A percentile compares a stretch with the other conserved stretches of the same genome.
These are phyloP conservation scores for Fraxinus paxiana DNA, from an alignment of 305 asterid genomes.

Conservation along the genomic window DNA sequence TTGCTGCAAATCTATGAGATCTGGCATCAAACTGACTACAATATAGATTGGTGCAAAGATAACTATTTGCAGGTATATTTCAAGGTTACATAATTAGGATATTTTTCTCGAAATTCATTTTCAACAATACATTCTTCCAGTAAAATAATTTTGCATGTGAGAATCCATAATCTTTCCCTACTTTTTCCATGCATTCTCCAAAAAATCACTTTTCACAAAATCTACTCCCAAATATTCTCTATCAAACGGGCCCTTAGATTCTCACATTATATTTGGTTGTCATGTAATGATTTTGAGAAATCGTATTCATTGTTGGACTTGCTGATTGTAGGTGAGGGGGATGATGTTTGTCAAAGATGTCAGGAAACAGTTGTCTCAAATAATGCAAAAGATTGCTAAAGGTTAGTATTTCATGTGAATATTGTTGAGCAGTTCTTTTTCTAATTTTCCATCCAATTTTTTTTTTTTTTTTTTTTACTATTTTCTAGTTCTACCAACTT, in stretches of 20 bases:
- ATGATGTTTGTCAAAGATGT: constrained; percentile 87
- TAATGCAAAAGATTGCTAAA: constrained; percentile 82
- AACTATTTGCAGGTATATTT: constrained; percentile 74
- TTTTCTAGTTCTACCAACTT: not conserved
- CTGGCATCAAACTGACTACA: constrained; percentile 74
- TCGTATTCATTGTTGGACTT: constrained; percentile 22
- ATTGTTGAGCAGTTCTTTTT: not conserved
- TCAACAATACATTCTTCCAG: not conserved
- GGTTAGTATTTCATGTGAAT: constrained; percentile 38
- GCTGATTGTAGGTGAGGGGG: constrained; percentile 68
- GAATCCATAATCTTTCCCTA: not conserved
- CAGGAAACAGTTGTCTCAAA: constrained; percentile 82
- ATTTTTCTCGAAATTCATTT: not conserved
- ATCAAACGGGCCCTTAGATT: not conserved
- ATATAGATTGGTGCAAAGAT: constrained; percentile 72
- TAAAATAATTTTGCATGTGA: not conserved
- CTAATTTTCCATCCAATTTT: not conserved
- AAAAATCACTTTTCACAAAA: not conserved
- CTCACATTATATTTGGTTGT: not conserved
- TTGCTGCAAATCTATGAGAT: constrained; percentile 81
- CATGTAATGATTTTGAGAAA: not conserved
- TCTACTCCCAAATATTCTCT: not conserved
- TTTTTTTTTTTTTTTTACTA: not conserved
- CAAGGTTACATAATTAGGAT: not conserved
- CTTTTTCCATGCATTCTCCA: not conserved